Base-by-base conservation (phyloP, 768 basidiomycete species). In the Ephemerocybe angulata region DNA sequence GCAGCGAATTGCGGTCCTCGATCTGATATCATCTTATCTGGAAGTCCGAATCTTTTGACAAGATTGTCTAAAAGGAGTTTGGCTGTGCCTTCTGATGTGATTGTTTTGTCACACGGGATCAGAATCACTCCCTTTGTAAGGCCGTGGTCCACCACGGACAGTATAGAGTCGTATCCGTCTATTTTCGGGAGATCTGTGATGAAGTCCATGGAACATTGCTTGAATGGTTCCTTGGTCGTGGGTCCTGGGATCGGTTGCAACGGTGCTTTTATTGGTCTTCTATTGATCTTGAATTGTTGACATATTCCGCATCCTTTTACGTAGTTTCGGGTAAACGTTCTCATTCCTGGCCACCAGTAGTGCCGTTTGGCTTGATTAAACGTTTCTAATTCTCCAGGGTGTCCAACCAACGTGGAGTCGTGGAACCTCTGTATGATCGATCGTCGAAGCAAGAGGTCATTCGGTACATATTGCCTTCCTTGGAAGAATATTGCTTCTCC, bases 111-210 rank as follows among this genome's bases (percentile, higher is more conserved):
- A n/a, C 49, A 54, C 19, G 63, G 58, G 5, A 63, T 53, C 17
- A 63, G 35, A 49, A 67, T 62, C 59, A 62, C 57, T 58, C 67
- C 65, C 61, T 70, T 68, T 21, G 56, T 61, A 60, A 64, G 58
- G 25, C 62, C 33, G 46, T 54, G 62, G 63, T 66, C 62, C 43
- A 70, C 63, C 35, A 67, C 54, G 47, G 57, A 52, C 51, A 68
- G 48, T 21, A 69, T 66, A 10, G 54, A 51, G 48, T 69, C 59
- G 29, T 41, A 58, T 10, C 54, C 59, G 1, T 62, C 19, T 0
- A 35, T 44, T 24, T 33, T 24, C 0, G 62, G 63, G 0, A 67
- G 35, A 38, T 66, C 60, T 0, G 59, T 64, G 17, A 63, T 60
- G 6, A 65, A 58, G 52, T 65, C 64, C 53, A 62, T 59, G 0